phyloP scores from a whole-genome alignment of 2,329 filamentous ascomycete genomes.

The Lecanicillium sp. region DNA sequence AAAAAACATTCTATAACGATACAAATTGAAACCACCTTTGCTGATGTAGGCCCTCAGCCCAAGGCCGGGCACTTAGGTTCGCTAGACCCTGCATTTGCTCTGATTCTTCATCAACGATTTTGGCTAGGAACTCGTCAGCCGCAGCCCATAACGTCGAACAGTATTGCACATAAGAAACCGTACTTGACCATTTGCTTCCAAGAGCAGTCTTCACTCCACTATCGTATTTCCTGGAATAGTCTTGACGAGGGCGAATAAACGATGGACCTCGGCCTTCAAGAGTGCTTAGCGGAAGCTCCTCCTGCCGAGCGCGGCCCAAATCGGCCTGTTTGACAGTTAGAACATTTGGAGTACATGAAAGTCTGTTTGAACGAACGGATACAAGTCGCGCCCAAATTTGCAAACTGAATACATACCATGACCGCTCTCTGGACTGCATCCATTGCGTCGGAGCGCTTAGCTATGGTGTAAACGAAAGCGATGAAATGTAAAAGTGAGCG shows the following conservation, averaged over 20 bases:
- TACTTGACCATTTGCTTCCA: constrained; percentile 2
- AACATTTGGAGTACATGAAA: too few species aligned
- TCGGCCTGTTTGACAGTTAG: constrained; percentile 3
- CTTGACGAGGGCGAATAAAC: neutral
- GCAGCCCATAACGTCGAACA: too few species aligned
- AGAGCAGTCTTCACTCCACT: neutral
- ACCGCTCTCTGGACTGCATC: too few species aligned
- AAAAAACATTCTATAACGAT: too few species aligned
- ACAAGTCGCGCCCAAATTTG: too few species aligned
- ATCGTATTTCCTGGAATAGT: neutral
- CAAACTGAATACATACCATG: too few species aligned
- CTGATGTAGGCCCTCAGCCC: too few species aligned
- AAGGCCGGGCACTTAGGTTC: constrained; percentile 2
- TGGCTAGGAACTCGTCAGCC: neutral
- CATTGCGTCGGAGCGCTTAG: too few species aligned
- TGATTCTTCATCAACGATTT: constrained; percentile 3
- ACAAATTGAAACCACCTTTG: too few species aligned
- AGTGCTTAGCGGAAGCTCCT: constrained; percentile 5
- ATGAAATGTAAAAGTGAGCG: too few species aligned
- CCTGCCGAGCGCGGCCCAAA: constrained; percentile 1
- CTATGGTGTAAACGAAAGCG: too few species aligned
- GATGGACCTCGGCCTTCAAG: neutral
- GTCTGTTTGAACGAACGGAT: too few species aligned
- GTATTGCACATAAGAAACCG: neutral
- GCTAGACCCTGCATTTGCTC: constrained; percentile 4